These are phyloP conservation scores for Cyclanthera cordifolia DNA, from an alignment of 306 rosid genomes.

Conservation along the genomic window DNA sequence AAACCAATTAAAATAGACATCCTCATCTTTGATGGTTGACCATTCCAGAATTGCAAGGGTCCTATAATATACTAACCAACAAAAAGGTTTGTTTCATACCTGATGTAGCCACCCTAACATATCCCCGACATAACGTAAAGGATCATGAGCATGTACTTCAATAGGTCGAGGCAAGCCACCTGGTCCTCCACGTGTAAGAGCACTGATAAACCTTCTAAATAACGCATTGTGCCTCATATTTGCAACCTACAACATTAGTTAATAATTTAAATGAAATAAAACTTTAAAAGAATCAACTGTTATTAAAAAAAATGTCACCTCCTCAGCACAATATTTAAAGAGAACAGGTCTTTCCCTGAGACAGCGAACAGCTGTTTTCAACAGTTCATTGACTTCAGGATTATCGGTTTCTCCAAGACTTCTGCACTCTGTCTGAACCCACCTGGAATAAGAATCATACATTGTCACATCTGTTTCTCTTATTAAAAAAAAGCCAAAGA, in stretches of 20 bases:
- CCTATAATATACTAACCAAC: constrained; percentile 9
- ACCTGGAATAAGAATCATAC: constrained; percentile 38
- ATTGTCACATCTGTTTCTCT: background rate
- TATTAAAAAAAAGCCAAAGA: too few species aligned
- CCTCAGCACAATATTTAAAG: constrained; percentile 98
- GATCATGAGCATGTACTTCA: constrained; percentile 98
- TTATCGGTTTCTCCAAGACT: constrained; percentile 81
- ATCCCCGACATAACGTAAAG: constrained; percentile 86
- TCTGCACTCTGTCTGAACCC: constrained; percentile 97
- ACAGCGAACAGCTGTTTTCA: constrained; percentile 77
- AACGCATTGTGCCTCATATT: constrained; percentile 94
- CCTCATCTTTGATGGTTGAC: background rate
- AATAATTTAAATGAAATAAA: background rate
- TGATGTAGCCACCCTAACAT: constrained; percentile 99
- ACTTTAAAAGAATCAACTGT: background rate
- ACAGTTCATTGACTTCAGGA: constrained; percentile 80
- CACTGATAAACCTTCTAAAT: constrained; percentile 89
- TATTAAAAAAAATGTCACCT: constrained; percentile 40
- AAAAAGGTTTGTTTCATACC: constrained; percentile 31
- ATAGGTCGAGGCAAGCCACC: constrained; percentile 99
- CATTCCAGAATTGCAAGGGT: background rate
- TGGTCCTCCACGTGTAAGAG: constrained; percentile 97
- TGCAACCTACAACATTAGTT: constrained; percentile 53
- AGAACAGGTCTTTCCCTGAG: constrained; percentile 91
- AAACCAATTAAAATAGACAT: background rate